Base-by-base conservation (phyloP, 225 moss, liverwort and hornwort genomes). In the Asterella californica region DNA sequence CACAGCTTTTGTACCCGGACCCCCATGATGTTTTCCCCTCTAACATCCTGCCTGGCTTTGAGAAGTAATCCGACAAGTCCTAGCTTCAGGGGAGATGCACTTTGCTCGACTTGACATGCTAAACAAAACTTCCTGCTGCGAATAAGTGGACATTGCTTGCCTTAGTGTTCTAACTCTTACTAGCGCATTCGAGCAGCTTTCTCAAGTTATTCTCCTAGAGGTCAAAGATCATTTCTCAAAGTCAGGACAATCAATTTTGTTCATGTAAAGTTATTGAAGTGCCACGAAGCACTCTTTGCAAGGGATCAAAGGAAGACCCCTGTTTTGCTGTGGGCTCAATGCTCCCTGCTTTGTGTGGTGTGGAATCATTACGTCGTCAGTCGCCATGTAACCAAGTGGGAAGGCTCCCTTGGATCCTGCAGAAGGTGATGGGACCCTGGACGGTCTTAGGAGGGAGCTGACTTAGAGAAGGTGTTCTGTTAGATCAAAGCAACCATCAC, bases 11-110 rank as follows among this genome's bases (percentile, higher is more conserved):
- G 78, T 86, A 89, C 67, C 87, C 90, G 27, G 89, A 86, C 73
- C 90, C 86, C 24, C 90, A 90, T 79, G 85, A 90, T 70, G 90
- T 90, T 62, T 90, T 90, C 54, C 90, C 90, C 24, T 53, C 83
- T 72, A 74, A 84, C 67, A 82, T 90, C 17, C 52, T 90, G 63
- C 89, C 90, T 48, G 85, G 84, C 59, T 79, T 72, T 73, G 86
- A 87, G 63, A 85, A 90, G 81, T 88, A 81, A 76, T n/a, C 54
- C 15, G 49, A 45, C 50, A 68, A 22, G 65, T 32, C 38, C 33
- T 65, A 48, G 65, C 21, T 54, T 42, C 4, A 47, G 19, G 71
- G 79, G 65, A 65, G 30, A 30, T 29, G 33, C 10, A 61, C 29
- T 73, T 61, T 21, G 59, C 63, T 72, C 8, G 42, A 65, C 50